Conservation (phyloP, 2,329 filamentous ascomycete species). For the Dactylellina parvicollis region DNA sequence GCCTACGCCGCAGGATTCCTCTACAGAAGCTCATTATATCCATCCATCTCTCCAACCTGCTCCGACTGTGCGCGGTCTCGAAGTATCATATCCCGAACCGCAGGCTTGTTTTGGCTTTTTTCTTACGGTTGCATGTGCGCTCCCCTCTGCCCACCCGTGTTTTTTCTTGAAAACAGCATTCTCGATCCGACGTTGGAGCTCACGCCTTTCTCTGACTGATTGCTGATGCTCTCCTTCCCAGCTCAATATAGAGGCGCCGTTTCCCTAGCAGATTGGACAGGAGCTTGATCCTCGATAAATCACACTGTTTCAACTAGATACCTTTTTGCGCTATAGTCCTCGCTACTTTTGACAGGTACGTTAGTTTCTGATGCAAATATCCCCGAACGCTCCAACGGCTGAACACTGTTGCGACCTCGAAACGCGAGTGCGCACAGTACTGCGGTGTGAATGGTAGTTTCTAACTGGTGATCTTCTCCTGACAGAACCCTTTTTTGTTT, state of each 20-base stretch:
- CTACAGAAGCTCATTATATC: neutral
- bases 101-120: conserved; percentile 3
- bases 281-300: conserved; percentile 34
- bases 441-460: neutral
- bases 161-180: conserved; percentile 20
- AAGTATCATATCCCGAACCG: conserved; percentile 18
- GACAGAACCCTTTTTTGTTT: neutral
- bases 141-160: neutral
- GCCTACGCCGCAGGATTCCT: conserved; percentile 10
- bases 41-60: neutral
- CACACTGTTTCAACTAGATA: conserved; percentile 40
- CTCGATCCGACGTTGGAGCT: conserved; percentile 26
- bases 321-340: conserved; percentile 9
- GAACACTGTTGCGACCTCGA: conserved; percentile 11
- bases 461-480: conserved; percentile 17
- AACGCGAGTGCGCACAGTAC: conserved; percentile 11
- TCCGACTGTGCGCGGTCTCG: conserved; percentile 19
- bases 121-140: conserved; percentile 14
- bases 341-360: conserved; percentile 42
- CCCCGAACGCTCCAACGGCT: conserved; percentile 1
- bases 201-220: neutral
- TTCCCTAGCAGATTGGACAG: conserved; percentile 31
- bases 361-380: conserved; percentile 4
- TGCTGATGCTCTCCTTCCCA: conserved; percentile 9
- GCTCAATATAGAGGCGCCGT: conserved; percentile 14